Percentiles rank a stretch among this genome's conserved stretches.
These are phyloP conservation scores for Tylopilus sp. DNA, from an alignment of 1,284 basidiomycete species.

Conservation along the genomic window DNA sequence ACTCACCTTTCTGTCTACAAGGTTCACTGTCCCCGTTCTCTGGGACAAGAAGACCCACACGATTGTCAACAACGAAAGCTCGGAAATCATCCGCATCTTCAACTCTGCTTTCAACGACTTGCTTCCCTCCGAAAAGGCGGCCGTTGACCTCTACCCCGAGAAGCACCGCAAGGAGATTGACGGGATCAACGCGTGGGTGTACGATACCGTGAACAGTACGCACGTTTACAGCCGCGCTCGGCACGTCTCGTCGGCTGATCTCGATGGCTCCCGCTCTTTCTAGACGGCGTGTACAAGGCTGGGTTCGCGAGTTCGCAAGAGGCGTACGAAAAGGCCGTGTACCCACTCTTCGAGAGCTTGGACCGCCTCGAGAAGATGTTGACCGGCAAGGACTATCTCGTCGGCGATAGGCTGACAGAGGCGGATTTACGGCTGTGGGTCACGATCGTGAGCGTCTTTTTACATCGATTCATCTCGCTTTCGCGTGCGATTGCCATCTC, in stretches of 20 bases:
- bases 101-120: slow-evolving; percentile 80
- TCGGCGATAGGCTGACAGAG: slow-evolving; percentile 83
- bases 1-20: slow-evolving; percentile 19
- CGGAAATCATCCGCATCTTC: slow-evolving; percentile 91
- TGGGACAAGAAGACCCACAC: slow-evolving; percentile 92
- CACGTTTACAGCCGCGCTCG: slow-evolving; percentile 6
- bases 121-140: slow-evolving; percentile 61
- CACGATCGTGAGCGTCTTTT: slow-evolving; percentile 71
- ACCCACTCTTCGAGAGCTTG: slow-evolving; percentile 70
- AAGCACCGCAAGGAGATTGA: slow-evolving; percentile 77
- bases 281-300: slow-evolving; percentile 84
- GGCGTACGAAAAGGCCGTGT: slow-evolving; percentile 80
- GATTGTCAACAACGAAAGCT: slow-evolving; percentile 94
- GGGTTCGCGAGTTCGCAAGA: slow-evolving; percentile 84
- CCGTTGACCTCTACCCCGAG: slow-evolving; percentile 77
- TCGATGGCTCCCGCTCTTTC: background rate
- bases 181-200: slow-evolving; percentile 84
- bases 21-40: slow-evolving; percentile 88
- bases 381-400: slow-evolving; percentile 74
- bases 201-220: slow-evolving; percentile 75
- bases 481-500: background rate
- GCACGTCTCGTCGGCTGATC: background rate
- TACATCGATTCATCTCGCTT: background rate
- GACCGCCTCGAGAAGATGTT: slow-evolving; percentile 81
- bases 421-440: slow-evolving; percentile 91